phyloP scores from a whole-genome alignment of 2,329 filamentous ascomycete species.

The Zalaria obscura region DNA sequence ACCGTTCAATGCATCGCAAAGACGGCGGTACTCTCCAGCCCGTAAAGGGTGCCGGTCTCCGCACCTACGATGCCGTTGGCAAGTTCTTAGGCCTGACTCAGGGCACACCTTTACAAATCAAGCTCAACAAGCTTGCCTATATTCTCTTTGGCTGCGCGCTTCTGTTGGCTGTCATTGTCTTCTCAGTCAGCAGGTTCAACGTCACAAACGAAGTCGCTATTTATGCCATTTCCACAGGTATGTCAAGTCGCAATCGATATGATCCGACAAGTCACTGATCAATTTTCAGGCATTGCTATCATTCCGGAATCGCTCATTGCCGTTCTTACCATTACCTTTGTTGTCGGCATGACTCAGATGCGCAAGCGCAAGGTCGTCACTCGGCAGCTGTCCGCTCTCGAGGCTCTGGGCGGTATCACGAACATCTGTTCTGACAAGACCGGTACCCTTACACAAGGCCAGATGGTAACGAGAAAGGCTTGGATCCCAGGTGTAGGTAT shows the following conservation, averaged over 20 bases:
- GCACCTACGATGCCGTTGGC: slow-evolving; percentile 44
- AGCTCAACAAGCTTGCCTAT: slow-evolving; percentile 68
- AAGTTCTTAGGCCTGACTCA: slow-evolving; percentile 51
- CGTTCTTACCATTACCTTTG: slow-evolving; percentile 26
- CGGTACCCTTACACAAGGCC: slow-evolving; percentile 41
- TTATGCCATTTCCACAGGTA: slow-evolving; percentile 46
- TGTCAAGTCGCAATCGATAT: background rate
- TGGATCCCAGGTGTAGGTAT: slow-evolving; percentile 49
- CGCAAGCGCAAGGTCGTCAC: slow-evolving; percentile 51
- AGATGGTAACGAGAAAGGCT: slow-evolving; percentile 49
- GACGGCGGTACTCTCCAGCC: slow-evolving; percentile 1
- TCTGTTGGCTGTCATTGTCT: slow-evolving; percentile 50
- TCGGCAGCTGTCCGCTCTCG: slow-evolving; percentile 49
- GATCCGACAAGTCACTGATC: background rate
- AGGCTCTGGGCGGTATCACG: slow-evolving; percentile 49
- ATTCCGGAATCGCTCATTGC: slow-evolving; percentile 39
- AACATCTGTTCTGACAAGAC: slow-evolving; percentile 61
- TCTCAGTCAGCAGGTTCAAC: slow-evolving; percentile 45
- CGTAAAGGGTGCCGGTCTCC: slow-evolving; percentile 20
- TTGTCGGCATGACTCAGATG: slow-evolving; percentile 50
- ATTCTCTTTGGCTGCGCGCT: slow-evolving; percentile 59
- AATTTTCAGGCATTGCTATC: slow-evolving; percentile 35
- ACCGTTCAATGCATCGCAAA: slow-evolving; percentile 3
- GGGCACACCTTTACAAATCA: slow-evolving; percentile 68
- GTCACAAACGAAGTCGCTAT: slow-evolving; percentile 47